Percentiles rank a stretch among this genome's conserved stretches.
Conservation (phyloP, 148 eudicot species). For the Chenopodium album region DNA sequence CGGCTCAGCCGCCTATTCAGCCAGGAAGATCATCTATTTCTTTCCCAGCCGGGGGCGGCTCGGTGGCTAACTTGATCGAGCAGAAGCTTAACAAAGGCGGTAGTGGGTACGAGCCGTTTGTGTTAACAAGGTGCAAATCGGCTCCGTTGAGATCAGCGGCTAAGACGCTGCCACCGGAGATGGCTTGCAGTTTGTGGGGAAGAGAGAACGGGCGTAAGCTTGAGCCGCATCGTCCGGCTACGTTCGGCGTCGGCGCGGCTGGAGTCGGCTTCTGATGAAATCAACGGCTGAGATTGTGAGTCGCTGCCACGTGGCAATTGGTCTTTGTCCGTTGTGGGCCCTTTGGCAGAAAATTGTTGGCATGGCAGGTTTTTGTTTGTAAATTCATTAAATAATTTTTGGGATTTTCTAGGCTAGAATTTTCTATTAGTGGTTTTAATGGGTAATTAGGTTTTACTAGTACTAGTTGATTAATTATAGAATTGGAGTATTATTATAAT, state of each 20-base stretch:
- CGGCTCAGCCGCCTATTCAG: slow-evolving; percentile 26
- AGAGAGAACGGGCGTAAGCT: slow-evolving; percentile 56
- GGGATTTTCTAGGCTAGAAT: neutral
- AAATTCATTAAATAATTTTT: neutral
- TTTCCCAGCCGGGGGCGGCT: slow-evolving; percentile 42
- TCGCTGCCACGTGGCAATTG: neutral
- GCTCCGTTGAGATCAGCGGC: slow-evolving; percentile 86
- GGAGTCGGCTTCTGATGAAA: slow-evolving; percentile 60
- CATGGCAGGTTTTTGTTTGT: neutral
- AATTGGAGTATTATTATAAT: neutral
- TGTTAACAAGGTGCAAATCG: slow-evolving; percentile 79
- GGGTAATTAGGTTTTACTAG: neutral
- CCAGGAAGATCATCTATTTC: slow-evolving; percentile 80
- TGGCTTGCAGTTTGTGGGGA: slow-evolving; percentile 44
- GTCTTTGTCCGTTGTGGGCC: neutral
- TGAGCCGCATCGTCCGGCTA: slow-evolving; percentile 72
- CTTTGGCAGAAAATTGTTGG: neutral
- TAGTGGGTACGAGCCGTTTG: slow-evolving; percentile 80
- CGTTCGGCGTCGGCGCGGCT: slow-evolving; percentile 55
- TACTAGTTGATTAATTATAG: neutral
- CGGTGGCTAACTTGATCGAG: slow-evolving; percentile 72
- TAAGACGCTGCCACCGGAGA: slow-evolving; percentile 60
- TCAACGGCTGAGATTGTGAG: slow-evolving; percentile 10
- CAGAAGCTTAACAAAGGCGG: slow-evolving; percentile 57
- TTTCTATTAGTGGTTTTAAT: neutral